Base-by-base conservation (phyloP, 2,329 filamentous ascomycete species). In the Ophiostoma sp. region DNA sequence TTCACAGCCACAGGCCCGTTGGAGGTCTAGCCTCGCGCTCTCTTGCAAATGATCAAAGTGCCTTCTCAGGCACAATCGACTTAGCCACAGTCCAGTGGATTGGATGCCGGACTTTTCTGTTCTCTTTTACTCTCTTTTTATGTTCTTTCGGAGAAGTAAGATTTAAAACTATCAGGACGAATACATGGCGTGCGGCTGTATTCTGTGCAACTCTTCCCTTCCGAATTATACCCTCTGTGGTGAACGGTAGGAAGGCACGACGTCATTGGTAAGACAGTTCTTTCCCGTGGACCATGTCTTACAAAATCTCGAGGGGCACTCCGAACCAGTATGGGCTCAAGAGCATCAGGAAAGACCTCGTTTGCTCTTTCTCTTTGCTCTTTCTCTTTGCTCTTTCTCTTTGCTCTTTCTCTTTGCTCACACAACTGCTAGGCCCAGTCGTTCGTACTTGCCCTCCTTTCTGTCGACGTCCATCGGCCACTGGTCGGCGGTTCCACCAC, bases 1-100 rank as follows among this genome's bases (percentile, higher is more conserved):
- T 39, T 64, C 59, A 64, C 59, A 42, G 59, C 59, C 59, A 42
- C 59, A 42, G 59, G 36, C 31, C 33, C 59, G 59, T 63, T 63
- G 59, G 59, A 33, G n/a, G 15, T 59, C 55, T 42, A 22, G 59
- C 36, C 59, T 25, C n/a, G 33, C 22, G 6, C 50, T 22, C 50
- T 12, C 50, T 22, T 22, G 3, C 36, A 39, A 42, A 64, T 22
- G 33, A 64, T n/a, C 59, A 64, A 15, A 25, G 33, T 25, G 59
- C 48, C 50, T 59, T 59, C 31, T 57, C 39, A 61, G 69, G 55
- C 52, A 59, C 52, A 69, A 42, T 39, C 25, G 45, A 52, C 64
- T 25, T 19, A 69, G 64, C 64, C 64, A 69, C 45, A 33, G 64
- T 36, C 59, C 31, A 33, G 42, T 33, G 42, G 42, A 68, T 17